Percentiles rank a stretch among this genome's conserved stretches.
These are phyloP conservation scores for Hansenula lynferdii DNA, from an alignment of 1,139 yeast species.

Conservation along the genomic window DNA sequence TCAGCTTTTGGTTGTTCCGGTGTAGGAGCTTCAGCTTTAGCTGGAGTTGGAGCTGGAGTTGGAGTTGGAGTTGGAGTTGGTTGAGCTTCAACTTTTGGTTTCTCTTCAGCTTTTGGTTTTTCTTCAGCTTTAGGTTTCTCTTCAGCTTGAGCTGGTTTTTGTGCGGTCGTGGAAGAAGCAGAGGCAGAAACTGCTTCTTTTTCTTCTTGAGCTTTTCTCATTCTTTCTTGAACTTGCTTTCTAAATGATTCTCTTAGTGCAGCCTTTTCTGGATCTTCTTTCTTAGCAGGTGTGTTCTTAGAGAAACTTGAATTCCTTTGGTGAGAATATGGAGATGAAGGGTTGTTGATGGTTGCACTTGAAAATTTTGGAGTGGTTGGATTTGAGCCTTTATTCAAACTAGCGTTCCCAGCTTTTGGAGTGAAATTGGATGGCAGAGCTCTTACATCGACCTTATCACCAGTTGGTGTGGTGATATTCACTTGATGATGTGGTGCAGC, in stretches of 20 bases:
- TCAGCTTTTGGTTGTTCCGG: slow-evolving; percentile 2
- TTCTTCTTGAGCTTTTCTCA: slow-evolving; percentile 11
- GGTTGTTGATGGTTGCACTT: slow-evolving; percentile 3
- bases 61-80: too few relatives aligned
- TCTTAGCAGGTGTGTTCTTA: slow-evolving; percentile 4
- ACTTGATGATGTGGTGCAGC: too few relatives aligned
- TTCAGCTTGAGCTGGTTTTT: too few relatives aligned
- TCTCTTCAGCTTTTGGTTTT: too few relatives aligned
- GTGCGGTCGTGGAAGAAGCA: too few relatives aligned
- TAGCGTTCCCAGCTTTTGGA: slow-evolving; percentile 9
- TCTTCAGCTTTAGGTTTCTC: too few relatives aligned
- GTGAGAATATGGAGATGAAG: slow-evolving; percentile 6
- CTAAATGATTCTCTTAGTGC: slow-evolving; percentile 13
- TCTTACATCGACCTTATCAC: slow-evolving; percentile 21
- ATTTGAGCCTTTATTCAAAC: slow-evolving; percentile 7
- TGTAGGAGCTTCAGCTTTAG: background rate
- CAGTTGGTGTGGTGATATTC: slow-evolving; percentile 18
- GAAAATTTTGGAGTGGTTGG: slow-evolving; percentile 9
- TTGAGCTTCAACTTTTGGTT: too few relatives aligned
- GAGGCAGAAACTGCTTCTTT: too few relatives aligned
- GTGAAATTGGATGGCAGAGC: slow-evolving; percentile 5
- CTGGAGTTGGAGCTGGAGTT: too few relatives aligned
- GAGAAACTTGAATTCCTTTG: slow-evolving; percentile 15
- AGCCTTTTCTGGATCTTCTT: slow-evolving; percentile 2
- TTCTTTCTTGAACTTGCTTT: slow-evolving; percentile 15